Evolutionary conservation across 192 early-diverging fungal species (phyloP).

Genomic region (Coemansia erecta): DNA sequence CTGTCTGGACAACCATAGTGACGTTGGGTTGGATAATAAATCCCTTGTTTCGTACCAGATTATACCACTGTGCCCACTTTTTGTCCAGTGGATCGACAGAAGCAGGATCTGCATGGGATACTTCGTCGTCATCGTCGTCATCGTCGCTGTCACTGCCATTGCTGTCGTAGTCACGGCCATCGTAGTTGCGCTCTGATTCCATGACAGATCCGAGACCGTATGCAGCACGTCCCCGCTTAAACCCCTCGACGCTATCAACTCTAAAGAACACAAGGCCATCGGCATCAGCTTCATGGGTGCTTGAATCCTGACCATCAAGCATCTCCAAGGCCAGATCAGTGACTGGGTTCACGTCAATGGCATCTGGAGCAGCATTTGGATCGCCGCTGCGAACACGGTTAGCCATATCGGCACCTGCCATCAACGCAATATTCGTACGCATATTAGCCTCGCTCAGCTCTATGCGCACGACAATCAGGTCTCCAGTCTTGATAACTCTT

Average conservation of each 20-base stretch:
- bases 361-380: background rate
- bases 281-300: background rate
- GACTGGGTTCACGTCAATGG: conserved; percentile 28
- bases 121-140: conserved; percentile 1
- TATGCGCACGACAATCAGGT: conserved; percentile 42
- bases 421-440: conserved; percentile 31
- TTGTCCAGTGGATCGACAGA: conserved; percentile 5
- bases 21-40: conserved; percentile 32
- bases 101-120: background rate
- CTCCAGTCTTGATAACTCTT: conserved; percentile 36
- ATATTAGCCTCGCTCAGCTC: conserved; percentile 28
- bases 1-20: conserved; percentile 45
- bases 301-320: background rate
- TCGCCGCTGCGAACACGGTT: conserved; percentile 19
- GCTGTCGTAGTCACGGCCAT: conserved; percentile 8
- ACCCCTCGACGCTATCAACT: conserved; percentile 39
- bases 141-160: conserved; percentile 7
- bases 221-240: conserved; percentile 8
- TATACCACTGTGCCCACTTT: conserved; percentile 39
- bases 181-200: conserved; percentile 1
- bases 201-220: conserved; percentile 6
- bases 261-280: conserved; percentile 42
- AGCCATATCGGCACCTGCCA: conserved; percentile 23
- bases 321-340: conserved; percentile 18
- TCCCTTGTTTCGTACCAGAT: conserved; percentile 19